Base-by-base conservation (phyloP, 345 rosid species). In the Raphanus sativus region DNA sequence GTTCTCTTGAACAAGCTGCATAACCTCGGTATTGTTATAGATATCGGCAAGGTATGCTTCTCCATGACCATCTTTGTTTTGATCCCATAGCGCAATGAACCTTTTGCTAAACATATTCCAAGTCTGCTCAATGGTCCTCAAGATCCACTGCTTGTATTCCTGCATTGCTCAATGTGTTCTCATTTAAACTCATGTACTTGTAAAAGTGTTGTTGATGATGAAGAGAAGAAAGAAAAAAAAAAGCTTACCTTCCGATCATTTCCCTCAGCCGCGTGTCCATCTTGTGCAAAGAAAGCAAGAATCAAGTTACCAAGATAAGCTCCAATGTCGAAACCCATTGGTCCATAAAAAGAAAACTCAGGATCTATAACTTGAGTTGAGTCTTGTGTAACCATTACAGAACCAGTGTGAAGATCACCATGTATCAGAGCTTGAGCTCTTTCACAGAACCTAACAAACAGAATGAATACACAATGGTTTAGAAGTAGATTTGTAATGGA, bases 361-460 rank as follows among this genome's bases (percentile, higher is more conserved):
- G 99, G 93, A 84, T 92, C 97, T 76, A 92, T 91, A 69, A 92
- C 93, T 77, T 89, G 98, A 36, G 97, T 95, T 6, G 99, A 95
- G 59, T 83, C 89, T 32, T 21, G 78, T 21, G 98, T 92, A 72
- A 92, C 99, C 99, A 95, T 95, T 70, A 95, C 76, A 6, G 98
- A 95, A 45, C 96, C 84, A 25, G 99, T 95, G 79, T 92, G 99
- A 61, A 95, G 98, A 88, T 95, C 99, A 75, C 97, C 98, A 67
- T 92, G 98, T 77, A 95, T 67, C 62, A 95, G 75, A 36, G 99
- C 97, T 81, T 95, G 99, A 0, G 98, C 82, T 82, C 93, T 89
- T 81, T 95, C 99, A 81, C 99, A 90, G 86, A 94, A 94, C 93
- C 98, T 94, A 73, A 5, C 30, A 73, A 33, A 61, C 7, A 58